phyloP scores from a whole-genome alignment of 2,329 filamentous ascomycete genomes.

The Aulographum hederae region DNA sequence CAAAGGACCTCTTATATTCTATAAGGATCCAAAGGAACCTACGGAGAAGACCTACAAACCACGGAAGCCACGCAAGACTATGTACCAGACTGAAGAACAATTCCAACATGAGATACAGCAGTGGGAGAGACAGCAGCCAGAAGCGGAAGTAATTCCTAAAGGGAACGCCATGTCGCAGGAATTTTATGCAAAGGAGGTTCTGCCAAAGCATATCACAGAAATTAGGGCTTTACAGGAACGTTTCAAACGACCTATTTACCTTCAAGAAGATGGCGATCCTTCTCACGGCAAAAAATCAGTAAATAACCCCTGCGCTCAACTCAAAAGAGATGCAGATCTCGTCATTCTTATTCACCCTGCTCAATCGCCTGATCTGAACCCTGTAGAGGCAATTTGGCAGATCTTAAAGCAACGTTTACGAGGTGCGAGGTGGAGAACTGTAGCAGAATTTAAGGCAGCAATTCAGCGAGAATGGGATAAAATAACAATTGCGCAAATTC shows the following conservation, averaged over 20 bases:
- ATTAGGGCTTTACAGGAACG: neutral
- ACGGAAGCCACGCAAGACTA: neutral
- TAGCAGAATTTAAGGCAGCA: neutral
- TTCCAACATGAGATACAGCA: neutral
- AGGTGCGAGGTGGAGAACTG: neutral
- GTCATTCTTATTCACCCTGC: neutral
- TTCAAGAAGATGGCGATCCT: neutral
- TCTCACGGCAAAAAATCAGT: neutral
- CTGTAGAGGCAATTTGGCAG: neutral
- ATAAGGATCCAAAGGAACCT: too few relatives aligned
- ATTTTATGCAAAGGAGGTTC: constrained; percentile 2
- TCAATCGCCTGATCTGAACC: neutral
- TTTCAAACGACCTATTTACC: neutral
- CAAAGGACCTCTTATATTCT: too few relatives aligned
- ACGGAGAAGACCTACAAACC: neutral
- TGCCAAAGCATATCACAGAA: constrained; percentile 2
- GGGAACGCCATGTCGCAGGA: constrained; percentile 4
- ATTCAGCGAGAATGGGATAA: neutral
- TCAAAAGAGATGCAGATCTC: neutral
- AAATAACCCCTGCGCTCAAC: neutral
- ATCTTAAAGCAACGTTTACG: neutral
- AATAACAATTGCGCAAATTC: neutral
- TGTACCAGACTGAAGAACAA: neutral
- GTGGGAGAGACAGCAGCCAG: neutral
- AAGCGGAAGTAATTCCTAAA: constrained; percentile 1